These are phyloP conservation scores for Paraphysoderma sedebokerense DNA, from an alignment of 371 early-diverging fungal species.

Conservation along the genomic window DNA sequence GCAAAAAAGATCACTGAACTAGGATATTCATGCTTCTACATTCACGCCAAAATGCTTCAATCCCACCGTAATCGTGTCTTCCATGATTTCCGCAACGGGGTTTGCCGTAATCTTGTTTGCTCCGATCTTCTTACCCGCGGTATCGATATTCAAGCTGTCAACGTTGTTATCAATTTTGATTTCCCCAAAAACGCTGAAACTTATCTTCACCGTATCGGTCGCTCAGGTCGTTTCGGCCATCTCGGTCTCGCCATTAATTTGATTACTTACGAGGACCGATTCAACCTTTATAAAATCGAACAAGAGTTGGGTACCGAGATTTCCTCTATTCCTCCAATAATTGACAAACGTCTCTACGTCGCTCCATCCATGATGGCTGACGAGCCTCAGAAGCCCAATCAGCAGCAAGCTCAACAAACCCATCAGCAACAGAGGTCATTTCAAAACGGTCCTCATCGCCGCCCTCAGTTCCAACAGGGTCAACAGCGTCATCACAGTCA, in stretches of 20 bases:
- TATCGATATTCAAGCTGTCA: slow-evolving; percentile 98
- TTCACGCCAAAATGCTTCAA: slow-evolving; percentile 96
- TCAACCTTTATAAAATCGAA: slow-evolving; percentile 89
- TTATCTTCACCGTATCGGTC: slow-evolving; percentile 98
- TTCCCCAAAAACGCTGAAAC: slow-evolving; percentile 98
- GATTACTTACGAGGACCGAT: slow-evolving; percentile 90
- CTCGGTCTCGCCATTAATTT: slow-evolving; percentile 94
- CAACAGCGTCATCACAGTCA: no score
- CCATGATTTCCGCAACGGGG: slow-evolving; percentile 94
- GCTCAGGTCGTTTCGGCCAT: slow-evolving; percentile 94
- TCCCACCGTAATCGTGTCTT: slow-evolving; percentile 95
- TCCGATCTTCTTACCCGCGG: slow-evolving; percentile 97
- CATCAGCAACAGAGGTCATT: background rate
- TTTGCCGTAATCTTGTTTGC: slow-evolving; percentile 90
- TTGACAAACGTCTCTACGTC: slow-evolving; percentile 69
- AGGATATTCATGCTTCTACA: slow-evolving; percentile 96
- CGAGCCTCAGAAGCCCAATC: background rate
- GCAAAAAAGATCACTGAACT: slow-evolving; percentile 97
- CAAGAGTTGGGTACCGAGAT: slow-evolving; percentile 95
- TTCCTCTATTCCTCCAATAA: slow-evolving; percentile 82
- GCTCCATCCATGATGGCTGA: background rate
- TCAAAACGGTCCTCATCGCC: no score
- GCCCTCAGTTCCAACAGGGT: no score
- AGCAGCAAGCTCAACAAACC: background rate
- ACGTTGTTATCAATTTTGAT: slow-evolving; percentile 99